Conservation (phyloP, 2,329 filamentous ascomycete species). For the Dactylellina drechsleri region DNA sequence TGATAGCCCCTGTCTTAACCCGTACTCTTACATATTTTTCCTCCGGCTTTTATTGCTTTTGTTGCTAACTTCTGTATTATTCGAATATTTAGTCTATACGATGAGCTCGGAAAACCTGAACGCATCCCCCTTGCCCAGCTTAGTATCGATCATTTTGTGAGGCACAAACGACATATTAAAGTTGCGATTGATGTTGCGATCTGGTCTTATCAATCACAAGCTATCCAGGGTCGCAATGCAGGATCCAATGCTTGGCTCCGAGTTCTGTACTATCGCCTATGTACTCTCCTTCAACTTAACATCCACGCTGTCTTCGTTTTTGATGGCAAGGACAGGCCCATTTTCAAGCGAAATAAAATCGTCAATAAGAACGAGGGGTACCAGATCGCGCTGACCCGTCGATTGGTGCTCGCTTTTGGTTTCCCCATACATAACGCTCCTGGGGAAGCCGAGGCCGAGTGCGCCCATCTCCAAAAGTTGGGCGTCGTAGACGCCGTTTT, state of each 20-base stretch:
- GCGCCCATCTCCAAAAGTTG: constrained; percentile 81
- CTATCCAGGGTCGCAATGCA: constrained; percentile 28
- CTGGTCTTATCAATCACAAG: constrained; percentile 92
- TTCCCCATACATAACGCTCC: constrained; percentile 87
- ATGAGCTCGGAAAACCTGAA: constrained; percentile 83
- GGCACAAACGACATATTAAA: constrained; percentile 76
- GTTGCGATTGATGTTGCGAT: constrained; percentile 95
- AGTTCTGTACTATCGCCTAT: constrained; percentile 78
- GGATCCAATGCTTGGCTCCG: constrained; percentile 36
- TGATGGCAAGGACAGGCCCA: constrained; percentile 84
- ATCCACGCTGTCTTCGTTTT: constrained; percentile 91
- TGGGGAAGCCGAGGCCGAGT: constrained; percentile 95
- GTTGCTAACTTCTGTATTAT: background rate
- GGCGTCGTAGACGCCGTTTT: constrained; percentile 92
- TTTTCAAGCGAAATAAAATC: constrained; percentile 86
- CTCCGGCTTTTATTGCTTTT: background rate
- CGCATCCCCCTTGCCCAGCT: constrained; percentile 84
- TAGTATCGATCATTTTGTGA: constrained; percentile 78
- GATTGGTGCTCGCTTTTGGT: constrained; percentile 83
- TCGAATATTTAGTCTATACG: constrained; percentile 75
- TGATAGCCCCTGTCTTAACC: background rate
- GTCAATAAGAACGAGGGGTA: constrained; percentile 72
- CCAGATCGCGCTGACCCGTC: constrained; percentile 80
- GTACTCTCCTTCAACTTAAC: constrained; percentile 78
- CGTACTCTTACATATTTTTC: too few relatives aligned